These are phyloP conservation scores for Oryza nivara DNA, from an alignment of 176 grass and related monocot genomes.

Conservation along the genomic window DNA sequence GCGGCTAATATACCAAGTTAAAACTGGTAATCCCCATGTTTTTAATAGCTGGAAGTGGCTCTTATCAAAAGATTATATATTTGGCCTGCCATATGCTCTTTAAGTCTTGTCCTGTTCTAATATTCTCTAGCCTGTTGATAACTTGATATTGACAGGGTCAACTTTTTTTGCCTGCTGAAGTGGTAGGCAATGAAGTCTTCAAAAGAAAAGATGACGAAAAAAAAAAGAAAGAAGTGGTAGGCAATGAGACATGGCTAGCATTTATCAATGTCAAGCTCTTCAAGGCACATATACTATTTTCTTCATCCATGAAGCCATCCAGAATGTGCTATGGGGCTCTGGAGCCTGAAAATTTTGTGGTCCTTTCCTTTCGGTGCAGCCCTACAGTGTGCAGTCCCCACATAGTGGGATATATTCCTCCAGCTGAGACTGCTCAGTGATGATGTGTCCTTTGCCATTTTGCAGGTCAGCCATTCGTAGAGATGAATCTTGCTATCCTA, in stretches of 20 bases:
- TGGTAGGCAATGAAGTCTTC: constrained; percentile 23
- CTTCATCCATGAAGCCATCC: not conserved
- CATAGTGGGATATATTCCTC: constrained; percentile 19
- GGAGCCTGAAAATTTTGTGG: constrained; percentile 24
- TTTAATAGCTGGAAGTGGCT: constrained; percentile 29
- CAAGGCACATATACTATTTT: not conserved
- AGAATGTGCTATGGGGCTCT: constrained; percentile 13
- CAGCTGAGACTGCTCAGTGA: not conserved
- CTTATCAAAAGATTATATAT: constrained; percentile 6
- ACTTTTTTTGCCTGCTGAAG: not conserved
- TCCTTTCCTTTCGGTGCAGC: constrained; percentile 21
- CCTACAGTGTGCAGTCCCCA: not conserved
- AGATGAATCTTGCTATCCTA: not conserved
- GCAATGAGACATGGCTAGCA: not conserved
- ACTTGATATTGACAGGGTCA: not conserved
- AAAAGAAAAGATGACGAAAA: not conserved
- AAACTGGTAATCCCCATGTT: not conserved
- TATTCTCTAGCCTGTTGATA: constrained; percentile 22
- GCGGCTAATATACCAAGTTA: constrained; percentile 26
- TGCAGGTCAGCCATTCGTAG: not conserved
- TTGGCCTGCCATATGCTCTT: constrained; percentile 20
- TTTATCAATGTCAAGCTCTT: not conserved
- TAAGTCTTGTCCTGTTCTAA: not conserved
- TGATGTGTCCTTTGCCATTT: not conserved
- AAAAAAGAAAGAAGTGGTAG: not conserved